These are phyloP conservation scores for Tricholoma bakamatsutake DNA, from an alignment of 768 basidiomycete genomes.

Conservation along the genomic window DNA sequence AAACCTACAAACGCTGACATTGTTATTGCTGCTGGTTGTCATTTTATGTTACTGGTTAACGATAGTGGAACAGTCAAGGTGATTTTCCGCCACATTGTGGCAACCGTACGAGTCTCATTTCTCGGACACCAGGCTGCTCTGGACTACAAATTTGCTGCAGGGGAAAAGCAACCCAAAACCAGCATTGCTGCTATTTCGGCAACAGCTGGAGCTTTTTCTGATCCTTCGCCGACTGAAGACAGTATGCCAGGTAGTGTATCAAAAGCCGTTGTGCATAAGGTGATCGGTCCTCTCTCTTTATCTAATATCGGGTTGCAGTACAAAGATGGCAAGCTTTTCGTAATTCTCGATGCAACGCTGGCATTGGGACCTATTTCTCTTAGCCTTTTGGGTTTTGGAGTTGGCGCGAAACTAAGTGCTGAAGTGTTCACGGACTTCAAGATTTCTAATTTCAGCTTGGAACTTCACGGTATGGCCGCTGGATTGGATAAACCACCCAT, in stretches of 20 bases:
- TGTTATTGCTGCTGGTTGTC: neutral
- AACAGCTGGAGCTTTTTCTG: neutral
- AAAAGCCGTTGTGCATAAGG: neutral
- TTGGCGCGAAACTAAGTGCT: neutral
- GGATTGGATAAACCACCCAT: too few relatives aligned
- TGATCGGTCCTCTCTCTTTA: neutral
- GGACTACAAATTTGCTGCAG: neutral
- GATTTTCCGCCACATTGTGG: neutral
- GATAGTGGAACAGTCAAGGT: neutral
- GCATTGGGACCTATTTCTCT: neutral
- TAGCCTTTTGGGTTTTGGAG: conserved; percentile 1
- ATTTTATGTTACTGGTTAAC: neutral
- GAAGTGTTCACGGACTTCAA: neutral
- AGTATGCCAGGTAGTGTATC: neutral
- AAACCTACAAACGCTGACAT: neutral
- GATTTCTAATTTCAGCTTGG: too few relatives aligned
- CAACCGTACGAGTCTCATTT: neutral
- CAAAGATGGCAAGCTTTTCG: neutral
- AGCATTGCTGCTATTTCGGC: neutral
- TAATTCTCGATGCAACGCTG: conserved; percentile 3
- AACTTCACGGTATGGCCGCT: too few relatives aligned
- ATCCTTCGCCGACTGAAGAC: neutral
- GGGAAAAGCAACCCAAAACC: neutral
- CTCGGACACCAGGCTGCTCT: neutral
- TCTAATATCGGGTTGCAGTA: conserved; percentile 2